Conservation (phyloP, 768 basidiomycete species). For the Pleurotus giganteus region DNA sequence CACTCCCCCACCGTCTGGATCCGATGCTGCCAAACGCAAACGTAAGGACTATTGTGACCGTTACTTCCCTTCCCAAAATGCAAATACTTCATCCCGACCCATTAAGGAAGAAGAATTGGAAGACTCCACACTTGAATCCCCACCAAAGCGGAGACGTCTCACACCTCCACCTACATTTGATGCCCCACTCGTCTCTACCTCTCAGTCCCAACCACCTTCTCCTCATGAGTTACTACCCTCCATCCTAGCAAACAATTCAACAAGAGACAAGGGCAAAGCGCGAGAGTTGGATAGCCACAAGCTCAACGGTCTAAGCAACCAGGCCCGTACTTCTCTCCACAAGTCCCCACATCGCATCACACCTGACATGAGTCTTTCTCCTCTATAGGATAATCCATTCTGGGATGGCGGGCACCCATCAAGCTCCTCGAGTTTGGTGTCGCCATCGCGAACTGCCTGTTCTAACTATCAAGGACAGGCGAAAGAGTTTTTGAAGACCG, state of each 20-base stretch:
- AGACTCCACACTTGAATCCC: too few relatives aligned
- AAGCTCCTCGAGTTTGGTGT: neutral
- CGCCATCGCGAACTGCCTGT: neutral
- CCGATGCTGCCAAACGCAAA: conserved; percentile 6
- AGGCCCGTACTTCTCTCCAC: neutral
- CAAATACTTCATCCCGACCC: too few relatives aligned
- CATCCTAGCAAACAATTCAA: neutral
- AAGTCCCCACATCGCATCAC: neutral
- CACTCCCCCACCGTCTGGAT: neutral
- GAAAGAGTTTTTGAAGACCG: neutral
- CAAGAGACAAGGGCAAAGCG: neutral
- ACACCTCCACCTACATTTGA: too few relatives aligned
- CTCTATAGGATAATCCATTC: conserved; percentile 13
- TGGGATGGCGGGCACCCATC: neutral
- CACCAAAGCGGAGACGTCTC: too few relatives aligned
- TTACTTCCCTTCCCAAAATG: too few relatives aligned
- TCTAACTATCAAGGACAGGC: neutral
- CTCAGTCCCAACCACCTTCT: too few relatives aligned
- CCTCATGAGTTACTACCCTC: neutral
- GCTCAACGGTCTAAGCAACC: neutral
- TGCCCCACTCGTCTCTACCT: too few relatives aligned
- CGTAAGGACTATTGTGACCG: too few relatives aligned
- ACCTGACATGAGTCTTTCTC: neutral
- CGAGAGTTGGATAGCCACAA: neutral
- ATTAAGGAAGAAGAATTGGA: too few relatives aligned